These are phyloP conservation scores for Toxoplasma gondii DNA, from an alignment of 169 alveolate genomes.

Conservation along the genomic window DNA sequence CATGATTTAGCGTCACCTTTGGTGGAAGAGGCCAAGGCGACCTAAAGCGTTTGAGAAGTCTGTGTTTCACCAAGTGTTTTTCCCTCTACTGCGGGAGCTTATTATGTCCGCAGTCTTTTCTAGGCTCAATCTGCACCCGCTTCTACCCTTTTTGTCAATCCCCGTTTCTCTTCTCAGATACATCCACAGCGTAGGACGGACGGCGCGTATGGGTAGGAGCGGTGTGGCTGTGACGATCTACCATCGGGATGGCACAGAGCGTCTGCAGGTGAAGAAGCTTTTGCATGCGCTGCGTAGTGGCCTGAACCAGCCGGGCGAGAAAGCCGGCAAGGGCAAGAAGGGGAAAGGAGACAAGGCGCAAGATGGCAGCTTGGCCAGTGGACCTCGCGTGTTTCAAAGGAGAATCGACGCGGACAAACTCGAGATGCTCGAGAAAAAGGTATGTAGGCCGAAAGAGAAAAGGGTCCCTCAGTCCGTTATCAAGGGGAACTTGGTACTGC, in stretches of 20 bases:
- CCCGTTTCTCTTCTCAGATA: constrained; percentile 67
- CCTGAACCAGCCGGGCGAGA: not conserved
- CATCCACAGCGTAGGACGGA: constrained; percentile 92
- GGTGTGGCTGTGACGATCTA: constrained; percentile 76
- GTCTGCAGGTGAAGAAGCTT: constrained; percentile 29
- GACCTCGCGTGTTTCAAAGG: constrained; percentile 22
- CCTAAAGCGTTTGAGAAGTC: no score
- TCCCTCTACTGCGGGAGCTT: no score
- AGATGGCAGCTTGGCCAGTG: not conserved
- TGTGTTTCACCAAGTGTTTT: no score
- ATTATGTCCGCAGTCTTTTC: not conserved
- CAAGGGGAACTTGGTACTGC: no score
- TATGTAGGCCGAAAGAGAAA: not conserved
- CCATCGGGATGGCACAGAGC: not conserved
- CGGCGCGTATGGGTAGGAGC: constrained; percentile 90
- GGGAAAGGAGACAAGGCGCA: not conserved
- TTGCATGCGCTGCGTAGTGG: constrained; percentile 8
- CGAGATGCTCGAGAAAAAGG: constrained; percentile 18
- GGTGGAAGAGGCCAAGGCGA: no score
- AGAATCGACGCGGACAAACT: constrained; percentile 38
- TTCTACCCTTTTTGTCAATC: not conserved
- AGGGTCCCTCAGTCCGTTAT: no score
- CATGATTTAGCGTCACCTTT: no score
- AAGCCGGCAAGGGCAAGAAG: not conserved
- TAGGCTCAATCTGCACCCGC: not conserved